Percentiles rank a stretch among this genome's conserved stretches.
These are phyloP conservation scores for Polytrichum formosum DNA, from an alignment of 225 moss, liverwort and hornwort species.

Conservation along the genomic window DNA sequence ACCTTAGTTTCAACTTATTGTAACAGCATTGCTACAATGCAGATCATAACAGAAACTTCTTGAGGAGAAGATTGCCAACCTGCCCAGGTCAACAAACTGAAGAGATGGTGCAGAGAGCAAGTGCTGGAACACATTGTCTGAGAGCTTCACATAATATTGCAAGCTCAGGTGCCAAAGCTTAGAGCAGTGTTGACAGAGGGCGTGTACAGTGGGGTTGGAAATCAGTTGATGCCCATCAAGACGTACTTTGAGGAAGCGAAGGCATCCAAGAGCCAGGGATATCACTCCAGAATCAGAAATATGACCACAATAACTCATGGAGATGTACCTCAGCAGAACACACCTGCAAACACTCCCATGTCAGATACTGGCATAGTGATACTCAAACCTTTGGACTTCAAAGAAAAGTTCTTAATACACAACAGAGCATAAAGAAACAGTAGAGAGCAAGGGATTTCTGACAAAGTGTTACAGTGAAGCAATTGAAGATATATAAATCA, in stretches of 20 bases:
- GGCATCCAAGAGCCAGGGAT: slow-evolving; percentile 60
- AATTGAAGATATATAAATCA: too few relatives aligned
- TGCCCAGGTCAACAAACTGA: slow-evolving; percentile 63
- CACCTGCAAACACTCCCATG: slow-evolving; percentile 24
- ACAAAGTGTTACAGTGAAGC: too few relatives aligned
- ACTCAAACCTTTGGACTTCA: too few relatives aligned
- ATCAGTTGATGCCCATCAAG: slow-evolving; percentile 67
- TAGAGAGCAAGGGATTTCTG: too few relatives aligned
- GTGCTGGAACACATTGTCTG: slow-evolving; percentile 79
- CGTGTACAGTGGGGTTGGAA: slow-evolving; percentile 68
- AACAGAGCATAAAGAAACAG: too few relatives aligned
- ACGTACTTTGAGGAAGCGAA: slow-evolving; percentile 63
- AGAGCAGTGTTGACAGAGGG: slow-evolving; percentile 59
- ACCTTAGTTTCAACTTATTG: not conserved
- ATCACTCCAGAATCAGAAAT: slow-evolving; percentile 67
- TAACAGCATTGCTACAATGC: not conserved
- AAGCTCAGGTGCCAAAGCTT: slow-evolving; percentile 69
- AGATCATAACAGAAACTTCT: not conserved
- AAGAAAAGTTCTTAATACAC: too few relatives aligned
- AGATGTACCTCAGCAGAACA: slow-evolving; percentile 46
- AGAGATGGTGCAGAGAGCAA: slow-evolving; percentile 57
- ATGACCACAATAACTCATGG: slow-evolving; percentile 59
- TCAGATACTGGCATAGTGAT: not conserved
- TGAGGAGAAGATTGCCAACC: slow-evolving; percentile 3
- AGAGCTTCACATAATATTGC: slow-evolving; percentile 64